Base-by-base conservation (phyloP, 2,329 filamentous ascomycete species). In the Diaporthe destruens region DNA sequence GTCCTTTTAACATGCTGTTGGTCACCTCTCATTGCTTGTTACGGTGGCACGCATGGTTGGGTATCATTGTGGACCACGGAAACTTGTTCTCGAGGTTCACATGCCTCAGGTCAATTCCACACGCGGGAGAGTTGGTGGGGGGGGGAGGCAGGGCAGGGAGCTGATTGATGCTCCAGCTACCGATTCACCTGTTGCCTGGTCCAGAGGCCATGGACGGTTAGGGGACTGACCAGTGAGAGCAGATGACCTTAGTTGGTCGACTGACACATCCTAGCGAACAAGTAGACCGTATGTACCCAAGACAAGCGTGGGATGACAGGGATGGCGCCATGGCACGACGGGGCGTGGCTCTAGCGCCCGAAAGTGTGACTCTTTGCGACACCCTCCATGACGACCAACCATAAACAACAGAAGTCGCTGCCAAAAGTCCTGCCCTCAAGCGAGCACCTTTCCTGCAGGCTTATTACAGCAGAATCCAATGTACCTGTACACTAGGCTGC, bases 291-390 rank as follows among this genome's bases (percentile, higher is more conserved):
- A 67, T 39, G 65, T 69, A 72, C 57, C 65, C 53, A 29, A 25
- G 25, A 57, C 51, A 44, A 47, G 51, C 51, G 39, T 25, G 32
- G 56, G 34, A 39, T 42, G 47, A 67, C 69, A 72, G 56, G 72
- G 72, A 59, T 73, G 39, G 36, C 32, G 20, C 44, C 39, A 71
- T 55, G 59, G 53, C 66, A 54, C 36, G 67, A 63, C 54, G 68
- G 53, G 69, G 69, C 44, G 72, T 74, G 55, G 9, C 34, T 23
- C 32, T 74, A 74, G 39, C 18, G 36, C 18, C 18, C 16, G 25
- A 25, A 25, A 71, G 61, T 73, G 68, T 73, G 72, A 73, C 68
- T 73, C 72, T 73, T 65, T 71, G 72, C 72, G 68, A 57, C 54
- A 73, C 61, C 69, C 69, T 68, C 59, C 72, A 66, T n/a, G 36